These are phyloP conservation scores for Parachaetomium inaequale DNA, from an alignment of 495 filamentous ascomycete species.

Conservation along the genomic window DNA sequence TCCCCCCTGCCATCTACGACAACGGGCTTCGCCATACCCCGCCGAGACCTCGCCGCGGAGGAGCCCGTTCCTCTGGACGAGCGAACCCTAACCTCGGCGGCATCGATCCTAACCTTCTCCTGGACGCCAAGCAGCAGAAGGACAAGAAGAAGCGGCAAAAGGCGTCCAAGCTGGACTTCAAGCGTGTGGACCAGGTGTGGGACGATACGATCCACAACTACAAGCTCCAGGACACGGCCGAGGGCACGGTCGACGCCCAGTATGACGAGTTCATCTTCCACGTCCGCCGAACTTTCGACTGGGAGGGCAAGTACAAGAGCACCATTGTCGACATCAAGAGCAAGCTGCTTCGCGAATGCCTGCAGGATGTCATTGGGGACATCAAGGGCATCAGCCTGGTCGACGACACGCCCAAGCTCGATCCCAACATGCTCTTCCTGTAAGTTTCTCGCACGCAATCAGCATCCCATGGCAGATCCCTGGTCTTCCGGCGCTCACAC, in stretches of 20 bases:
- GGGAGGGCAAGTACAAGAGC: conserved; percentile 78
- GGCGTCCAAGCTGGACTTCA: conserved; percentile 68
- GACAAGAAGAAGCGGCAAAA: conserved; percentile 50
- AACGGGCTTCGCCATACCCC: conserved; percentile 9
- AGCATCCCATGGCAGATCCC: background rate
- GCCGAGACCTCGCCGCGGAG: conserved; percentile 3
- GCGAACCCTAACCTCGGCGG: conserved; percentile 10
- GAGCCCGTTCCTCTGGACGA: conserved; percentile 13
- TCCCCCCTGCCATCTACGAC: conserved; percentile 19
- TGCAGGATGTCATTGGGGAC: conserved; percentile 73
- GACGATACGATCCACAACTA: conserved; percentile 77
- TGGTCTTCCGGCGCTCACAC: conserved; percentile 8
- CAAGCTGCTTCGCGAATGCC: conserved; percentile 66
- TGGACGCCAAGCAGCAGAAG: conserved; percentile 44
- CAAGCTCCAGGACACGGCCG: conserved; percentile 75
- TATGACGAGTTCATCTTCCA: conserved; percentile 87
- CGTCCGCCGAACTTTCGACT: conserved; percentile 79
- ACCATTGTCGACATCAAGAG: conserved; percentile 86
- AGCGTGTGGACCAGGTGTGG: conserved; percentile 83
- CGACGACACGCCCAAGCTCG: conserved; percentile 71
- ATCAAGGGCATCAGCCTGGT: conserved; percentile 79
- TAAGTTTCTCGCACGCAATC: too few relatives aligned
- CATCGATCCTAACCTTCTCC: conserved; percentile 23
- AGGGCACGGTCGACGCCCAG: conserved; percentile 66
- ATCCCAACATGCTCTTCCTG: conserved; percentile 86